Percentiles rank a stretch among this genome's conserved stretches.
Evolutionary conservation across 257 asterid genomes (phyloP).

Genomic region (Solanum pinnatisectum): DNA sequence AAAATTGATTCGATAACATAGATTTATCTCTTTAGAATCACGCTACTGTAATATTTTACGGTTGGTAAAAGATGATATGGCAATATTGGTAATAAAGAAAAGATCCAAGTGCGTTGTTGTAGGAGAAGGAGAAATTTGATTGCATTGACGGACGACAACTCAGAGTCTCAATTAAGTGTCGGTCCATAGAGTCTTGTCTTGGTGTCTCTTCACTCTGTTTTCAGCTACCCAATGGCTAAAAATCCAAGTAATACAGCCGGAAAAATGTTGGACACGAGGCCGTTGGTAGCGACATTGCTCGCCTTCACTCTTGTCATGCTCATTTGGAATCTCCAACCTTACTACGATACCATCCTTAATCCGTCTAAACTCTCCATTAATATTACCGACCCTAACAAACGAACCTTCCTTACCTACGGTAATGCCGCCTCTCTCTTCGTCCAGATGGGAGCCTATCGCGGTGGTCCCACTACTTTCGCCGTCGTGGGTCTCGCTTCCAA

Average conservation of each 20-base stretch:
- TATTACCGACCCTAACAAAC: conserved; percentile 15
- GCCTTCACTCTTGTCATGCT: conserved; percentile 37
- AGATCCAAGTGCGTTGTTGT: background rate
- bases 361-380: background rate
- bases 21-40: too few species aligned
- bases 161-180: background rate
- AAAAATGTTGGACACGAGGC: conserved; percentile 44
- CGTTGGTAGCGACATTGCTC: conserved; percentile 46
- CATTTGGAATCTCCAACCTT: conserved; percentile 56
- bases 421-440: conserved; percentile 72
- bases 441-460: conserved; percentile 88
- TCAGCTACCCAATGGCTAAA: background rate
- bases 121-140: background rate
- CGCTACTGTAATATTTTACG: background rate
- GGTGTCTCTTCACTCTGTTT: background rate
- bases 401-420: conserved; percentile 56
- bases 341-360: conserved; percentile 36
- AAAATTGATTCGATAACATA: background rate
- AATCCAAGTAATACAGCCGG: conserved; percentile 2
- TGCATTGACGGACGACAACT: background rate
- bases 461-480: conserved; percentile 68
- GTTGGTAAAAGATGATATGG: background rate
- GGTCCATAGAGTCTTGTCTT: background rate
- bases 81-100: background rate
- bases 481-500: conserved; percentile 72